These are phyloP conservation scores for Plasmodium fragile DNA, from an alignment of 169 alveolate genomes.

Conservation along the genomic window DNA sequence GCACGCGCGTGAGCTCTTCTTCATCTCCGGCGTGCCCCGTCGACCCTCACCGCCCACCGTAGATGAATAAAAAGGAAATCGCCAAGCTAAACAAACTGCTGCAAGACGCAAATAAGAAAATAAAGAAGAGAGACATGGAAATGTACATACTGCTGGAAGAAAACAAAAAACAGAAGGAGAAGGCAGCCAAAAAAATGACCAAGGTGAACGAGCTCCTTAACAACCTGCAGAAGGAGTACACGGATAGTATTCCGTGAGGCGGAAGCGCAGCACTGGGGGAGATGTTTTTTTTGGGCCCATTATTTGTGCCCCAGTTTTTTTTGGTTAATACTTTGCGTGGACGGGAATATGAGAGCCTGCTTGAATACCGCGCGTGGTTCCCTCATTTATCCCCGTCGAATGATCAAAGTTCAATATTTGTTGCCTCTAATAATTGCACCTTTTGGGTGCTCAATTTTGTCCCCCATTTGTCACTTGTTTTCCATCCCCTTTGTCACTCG, in stretches of 20 bases:
- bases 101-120: constrained; percentile 68
- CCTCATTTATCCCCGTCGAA: background rate
- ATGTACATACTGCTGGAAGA: constrained; percentile 71
- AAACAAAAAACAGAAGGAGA: constrained; percentile 75
- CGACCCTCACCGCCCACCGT: background rate
- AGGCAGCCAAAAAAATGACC: constrained; percentile 76
- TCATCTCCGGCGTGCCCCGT: background rate
- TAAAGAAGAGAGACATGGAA: constrained; percentile 74
- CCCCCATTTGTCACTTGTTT: background rate
- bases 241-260: constrained; percentile 46
- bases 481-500: background rate
- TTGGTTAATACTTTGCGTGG: background rate
- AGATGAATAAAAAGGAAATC: constrained; percentile 55
- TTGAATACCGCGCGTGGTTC: background rate
- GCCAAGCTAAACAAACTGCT: constrained; percentile 54
- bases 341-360: background rate
- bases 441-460: background rate
- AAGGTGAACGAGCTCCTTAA: constrained; percentile 59
- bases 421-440: background rate
- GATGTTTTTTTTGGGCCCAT: background rate
- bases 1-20: background rate
- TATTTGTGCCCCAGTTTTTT: background rate
- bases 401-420: background rate
- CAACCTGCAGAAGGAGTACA: constrained; percentile 67
- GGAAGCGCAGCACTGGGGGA: background rate